phyloP scores from a whole-genome alignment of 2,329 filamentous ascomycete species.

The Aureobasidium sp. region DNA sequence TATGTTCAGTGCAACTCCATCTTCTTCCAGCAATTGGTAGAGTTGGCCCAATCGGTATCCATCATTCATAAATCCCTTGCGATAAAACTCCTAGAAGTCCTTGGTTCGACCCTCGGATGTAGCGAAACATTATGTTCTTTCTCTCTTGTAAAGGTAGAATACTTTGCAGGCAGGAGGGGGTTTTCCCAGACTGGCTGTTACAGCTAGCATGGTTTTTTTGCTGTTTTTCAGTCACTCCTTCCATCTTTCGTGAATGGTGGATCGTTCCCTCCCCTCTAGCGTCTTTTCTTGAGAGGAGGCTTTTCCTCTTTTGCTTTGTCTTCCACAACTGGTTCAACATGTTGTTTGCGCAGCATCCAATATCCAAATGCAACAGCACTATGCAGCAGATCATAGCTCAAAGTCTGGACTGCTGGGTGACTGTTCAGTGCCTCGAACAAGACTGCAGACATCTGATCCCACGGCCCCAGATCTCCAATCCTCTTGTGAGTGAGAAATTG shows the following conservation, averaged over 20 bases:
- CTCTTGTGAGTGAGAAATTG: background rate
- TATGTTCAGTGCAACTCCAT: background rate
- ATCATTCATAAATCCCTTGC: background rate
- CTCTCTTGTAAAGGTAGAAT: background rate
- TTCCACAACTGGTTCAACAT: background rate
- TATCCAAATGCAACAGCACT: conserved; percentile 13
- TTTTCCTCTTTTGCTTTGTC: background rate
- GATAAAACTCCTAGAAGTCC: background rate
- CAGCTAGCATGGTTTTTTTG: background rate
- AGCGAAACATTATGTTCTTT: background rate
- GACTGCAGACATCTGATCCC: conserved; percentile 12
- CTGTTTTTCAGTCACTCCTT: background rate
- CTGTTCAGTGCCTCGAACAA: conserved; percentile 18
- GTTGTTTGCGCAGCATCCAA: background rate
- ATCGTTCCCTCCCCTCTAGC: background rate
- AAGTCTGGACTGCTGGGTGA: conserved; percentile 26
- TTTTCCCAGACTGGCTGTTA: background rate
- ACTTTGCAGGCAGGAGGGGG: background rate
- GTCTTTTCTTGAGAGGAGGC: background rate
- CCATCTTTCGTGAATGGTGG: background rate
- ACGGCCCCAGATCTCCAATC: background rate
- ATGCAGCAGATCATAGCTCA: conserved; percentile 24
- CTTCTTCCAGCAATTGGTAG: background rate
- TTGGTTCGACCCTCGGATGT: background rate
- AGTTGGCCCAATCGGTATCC: background rate